Evolutionary conservation across 768 basidiomycete genomes (phyloP).

Genomic region (Lactarius akahatsu): DNA sequence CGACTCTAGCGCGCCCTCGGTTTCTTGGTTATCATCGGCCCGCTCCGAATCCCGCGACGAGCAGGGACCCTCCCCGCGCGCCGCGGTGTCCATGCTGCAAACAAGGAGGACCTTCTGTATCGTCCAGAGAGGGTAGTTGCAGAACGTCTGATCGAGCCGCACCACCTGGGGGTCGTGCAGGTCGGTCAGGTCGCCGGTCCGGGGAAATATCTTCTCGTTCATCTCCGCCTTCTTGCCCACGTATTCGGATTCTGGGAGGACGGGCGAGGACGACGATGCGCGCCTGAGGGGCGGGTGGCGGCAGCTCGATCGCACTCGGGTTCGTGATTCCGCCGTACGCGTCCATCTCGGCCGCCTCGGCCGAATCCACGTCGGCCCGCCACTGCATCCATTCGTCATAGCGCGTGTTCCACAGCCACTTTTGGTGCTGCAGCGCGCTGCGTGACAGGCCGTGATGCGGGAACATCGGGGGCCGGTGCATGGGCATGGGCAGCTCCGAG

Average conservation of each 20-base stretch:
- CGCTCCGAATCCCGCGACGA: neutral
- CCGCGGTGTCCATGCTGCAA: slow-evolving; percentile 45
- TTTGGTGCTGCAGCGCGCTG: slow-evolving; percentile 56
- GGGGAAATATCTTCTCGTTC: slow-evolving; percentile 46
- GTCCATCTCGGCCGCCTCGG: slow-evolving; percentile 23
- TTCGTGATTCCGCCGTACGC: slow-evolving; percentile 31
- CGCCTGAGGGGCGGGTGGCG: slow-evolving; percentile 13
- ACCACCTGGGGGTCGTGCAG: slow-evolving; percentile 57
- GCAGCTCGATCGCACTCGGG: slow-evolving; percentile 14
- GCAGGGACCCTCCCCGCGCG: slow-evolving; percentile 1
- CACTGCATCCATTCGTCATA: slow-evolving; percentile 52
- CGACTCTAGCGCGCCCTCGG: neutral
- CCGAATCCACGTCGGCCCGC: slow-evolving; percentile 28
- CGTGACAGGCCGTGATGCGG: slow-evolving; percentile 62
- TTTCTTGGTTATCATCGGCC: neutral
- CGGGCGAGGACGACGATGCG: slow-evolving; percentile 8
- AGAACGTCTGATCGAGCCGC: slow-evolving; percentile 60
- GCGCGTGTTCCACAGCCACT: slow-evolving; percentile 60
- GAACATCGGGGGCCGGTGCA: neutral
- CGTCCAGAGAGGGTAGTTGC: slow-evolving; percentile 59
- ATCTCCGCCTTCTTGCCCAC: slow-evolving; percentile 26
- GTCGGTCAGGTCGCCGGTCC: slow-evolving; percentile 59
- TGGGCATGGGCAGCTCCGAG: slow-evolving; percentile 4
- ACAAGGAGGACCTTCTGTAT: slow-evolving; percentile 66
- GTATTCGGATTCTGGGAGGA: slow-evolving; percentile 2